Percentiles rank a stretch among this genome's conserved stretches.
Evolutionary conservation across 805 yeast genomes (phyloP).

Genomic region (Candida awuae): DNA sequence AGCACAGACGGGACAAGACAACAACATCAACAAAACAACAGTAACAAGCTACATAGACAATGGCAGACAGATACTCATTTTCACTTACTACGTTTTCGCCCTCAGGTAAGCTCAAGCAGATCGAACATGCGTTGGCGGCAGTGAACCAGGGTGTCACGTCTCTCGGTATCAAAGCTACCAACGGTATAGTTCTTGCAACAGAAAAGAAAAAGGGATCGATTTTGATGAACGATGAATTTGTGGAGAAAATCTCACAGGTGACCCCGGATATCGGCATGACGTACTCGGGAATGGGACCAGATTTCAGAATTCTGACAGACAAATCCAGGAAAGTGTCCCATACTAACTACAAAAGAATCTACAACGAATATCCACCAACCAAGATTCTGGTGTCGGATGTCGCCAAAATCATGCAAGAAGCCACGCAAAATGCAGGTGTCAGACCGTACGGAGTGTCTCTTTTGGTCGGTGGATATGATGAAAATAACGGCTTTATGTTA

Average conservation of each 20-base stretch:
- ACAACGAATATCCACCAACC: slow-evolving; percentile 96
- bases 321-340: slow-evolving; percentile 91
- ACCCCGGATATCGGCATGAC: slow-evolving; percentile 97
- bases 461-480: slow-evolving; percentile 90
- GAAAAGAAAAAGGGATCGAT: slow-evolving; percentile 84
- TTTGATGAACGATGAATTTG: slow-evolving; percentile 63
- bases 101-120: slow-evolving; percentile 95
- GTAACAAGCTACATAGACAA: slow-evolving; percentile 24
- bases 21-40: too few species aligned
- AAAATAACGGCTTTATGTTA: slow-evolving; percentile 56
- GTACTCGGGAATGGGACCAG: slow-evolving; percentile 98
- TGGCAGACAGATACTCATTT: slow-evolving; percentile 98
- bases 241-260: slow-evolving; percentile 69
- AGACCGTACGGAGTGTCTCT: slow-evolving; percentile 98
- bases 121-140: slow-evolving; percentile 94
- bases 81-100: slow-evolving; percentile 97
- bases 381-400: slow-evolving; percentile 87
- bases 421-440: slow-evolving; percentile 94
- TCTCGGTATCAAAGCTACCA: slow-evolving; percentile 85
- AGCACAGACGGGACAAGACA: too few species aligned
- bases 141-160: slow-evolving; percentile 98
- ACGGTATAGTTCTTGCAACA: slow-evolving; percentile 94
- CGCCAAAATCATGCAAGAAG: slow-evolving; percentile 95
- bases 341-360: slow-evolving; percentile 83
- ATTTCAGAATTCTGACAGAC: slow-evolving; percentile 88